Conservation (phyloP, 768 basidiomycete genomes). For the Dioszegia crocea region DNA sequence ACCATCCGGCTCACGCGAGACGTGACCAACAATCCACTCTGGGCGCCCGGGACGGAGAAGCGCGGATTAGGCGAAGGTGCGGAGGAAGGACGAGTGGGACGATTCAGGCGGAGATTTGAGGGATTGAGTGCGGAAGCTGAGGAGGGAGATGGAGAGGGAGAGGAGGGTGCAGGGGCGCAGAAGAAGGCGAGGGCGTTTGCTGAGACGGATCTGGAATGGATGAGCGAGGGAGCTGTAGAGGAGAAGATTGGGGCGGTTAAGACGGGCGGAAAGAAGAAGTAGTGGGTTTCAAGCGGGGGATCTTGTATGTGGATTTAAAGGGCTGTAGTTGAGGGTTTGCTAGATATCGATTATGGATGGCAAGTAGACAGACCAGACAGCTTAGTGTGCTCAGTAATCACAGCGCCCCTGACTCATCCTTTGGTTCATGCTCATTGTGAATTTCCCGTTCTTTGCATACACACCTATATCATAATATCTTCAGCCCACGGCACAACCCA, state of each 20-base stretch:
- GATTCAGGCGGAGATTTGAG: conserved; percentile 72
- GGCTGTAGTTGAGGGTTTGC: too few relatives aligned
- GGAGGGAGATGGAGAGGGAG: not conserved
- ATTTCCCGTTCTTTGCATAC: not conserved
- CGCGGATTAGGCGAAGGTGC: conserved; percentile 62
- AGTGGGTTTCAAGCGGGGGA: not conserved
- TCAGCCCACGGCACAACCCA: too few relatives aligned
- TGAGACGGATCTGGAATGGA: conserved; percentile 46
- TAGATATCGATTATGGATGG: too few relatives aligned
- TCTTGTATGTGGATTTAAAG: not conserved
- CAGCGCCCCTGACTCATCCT: too few relatives aligned
- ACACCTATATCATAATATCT: not conserved
- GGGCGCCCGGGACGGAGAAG: conserved; percentile 61
- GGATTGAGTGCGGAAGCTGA: conserved; percentile 34
- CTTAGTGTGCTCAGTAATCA: too few relatives aligned
- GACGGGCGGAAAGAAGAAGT: conserved; percentile 41
- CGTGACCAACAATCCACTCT: conserved; percentile 81
- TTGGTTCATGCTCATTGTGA: too few relatives aligned
- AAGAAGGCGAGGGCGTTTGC: conserved; percentile 16
- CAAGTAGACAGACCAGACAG: too few relatives aligned
- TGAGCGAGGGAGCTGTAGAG: conserved; percentile 45
- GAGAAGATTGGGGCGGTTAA: conserved; percentile 36
- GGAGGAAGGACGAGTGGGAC: conserved; percentile 70
- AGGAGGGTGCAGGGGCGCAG: not conserved
- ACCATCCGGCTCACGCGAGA: conserved; percentile 73